Conservation (phyloP, 495 filamentous ascomycete genomes). For the Annulohypoxylon bovei region DNA sequence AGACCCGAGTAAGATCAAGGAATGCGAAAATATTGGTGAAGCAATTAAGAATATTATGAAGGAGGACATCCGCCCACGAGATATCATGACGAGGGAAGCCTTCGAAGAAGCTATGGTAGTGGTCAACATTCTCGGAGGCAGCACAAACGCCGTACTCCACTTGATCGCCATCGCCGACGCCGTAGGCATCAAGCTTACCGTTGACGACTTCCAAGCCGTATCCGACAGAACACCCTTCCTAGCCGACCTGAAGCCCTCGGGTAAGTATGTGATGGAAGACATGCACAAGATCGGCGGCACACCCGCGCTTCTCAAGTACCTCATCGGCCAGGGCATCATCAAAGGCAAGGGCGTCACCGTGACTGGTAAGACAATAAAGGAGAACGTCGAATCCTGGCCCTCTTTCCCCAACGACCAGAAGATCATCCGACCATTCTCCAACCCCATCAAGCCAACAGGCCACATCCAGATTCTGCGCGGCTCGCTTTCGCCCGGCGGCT, state of each 20-base stretch:
- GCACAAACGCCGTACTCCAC: slow-evolving; percentile 96
- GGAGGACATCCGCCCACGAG: slow-evolving; percentile 87
- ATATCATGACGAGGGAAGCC: slow-evolving; percentile 90
- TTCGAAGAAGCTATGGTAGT: slow-evolving; percentile 98
- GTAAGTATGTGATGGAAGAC: slow-evolving; percentile 97
- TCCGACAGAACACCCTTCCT: slow-evolving; percentile 92
- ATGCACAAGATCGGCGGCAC: slow-evolving; percentile 91
- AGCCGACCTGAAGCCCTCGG: slow-evolving; percentile 95
- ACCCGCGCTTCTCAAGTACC: slow-evolving; percentile 87
- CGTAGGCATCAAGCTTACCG: slow-evolving; percentile 91
- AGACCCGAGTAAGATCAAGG: slow-evolving; percentile 82
- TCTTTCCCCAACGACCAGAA: slow-evolving; percentile 85
- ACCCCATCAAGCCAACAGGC: slow-evolving; percentile 93
- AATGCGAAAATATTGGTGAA: slow-evolving; percentile 84
- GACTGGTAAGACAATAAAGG: slow-evolving; percentile 89
- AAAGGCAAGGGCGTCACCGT: slow-evolving; percentile 90
- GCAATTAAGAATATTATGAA: slow-evolving; percentile 87
- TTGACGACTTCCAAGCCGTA: slow-evolving; percentile 97
- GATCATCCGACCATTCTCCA: slow-evolving; percentile 89
- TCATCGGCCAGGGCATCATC: slow-evolving; percentile 89
- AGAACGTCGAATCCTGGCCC: slow-evolving; percentile 83
- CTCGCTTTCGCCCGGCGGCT: slow-evolving; percentile 87
- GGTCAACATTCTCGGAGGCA: slow-evolving; percentile 93
- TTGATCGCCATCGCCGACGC: slow-evolving; percentile 95
- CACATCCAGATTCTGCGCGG: slow-evolving; percentile 98